Evolutionary conservation across 345 rosid genomes (phyloP), one percentile per base, ranked within the genome.

Genomic region (Passiflora organensis): DNA sequence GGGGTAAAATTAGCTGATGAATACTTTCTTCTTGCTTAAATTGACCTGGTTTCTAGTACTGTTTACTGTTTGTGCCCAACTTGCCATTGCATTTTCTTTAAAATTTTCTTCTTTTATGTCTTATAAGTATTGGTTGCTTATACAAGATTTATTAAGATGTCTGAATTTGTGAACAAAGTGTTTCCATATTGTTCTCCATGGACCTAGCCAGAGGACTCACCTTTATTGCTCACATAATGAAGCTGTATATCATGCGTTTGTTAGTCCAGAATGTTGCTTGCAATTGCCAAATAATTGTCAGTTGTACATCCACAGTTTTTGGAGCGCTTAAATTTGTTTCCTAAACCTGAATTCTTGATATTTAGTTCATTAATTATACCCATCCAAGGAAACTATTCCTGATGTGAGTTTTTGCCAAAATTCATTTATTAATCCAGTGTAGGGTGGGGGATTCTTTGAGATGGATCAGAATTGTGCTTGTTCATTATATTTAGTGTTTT

Each of bases 11-110:
- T 37, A 38, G 46, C 53, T 16, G 20, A 22, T 23, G 19, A 41
- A 25, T 48, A 8, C 15, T 51, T 21, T 46, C 38, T 25, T 14
- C 20, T 34, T 2, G 5, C 34, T 28, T 28, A 28, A 28, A 28
- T 8, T 28, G 34, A 8, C 3, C 3, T 28, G 34, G n/a, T 48
- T 19, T 1, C 11, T 1, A 1, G 13, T 11, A 24, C 10, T 28
- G 22, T 10, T 25, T 6, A 25, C 15, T 43, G 47, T 41, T 8
- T 41, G 43, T 24, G 6, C 45, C 16, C 20, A 10, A 1, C 32
- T 14, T 58, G 21, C 22, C 32, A 13, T 46, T 48, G 55, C 38
- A 22, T 37, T 47, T 9, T 15, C 15, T 58, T 47, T 48, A 43
- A 10, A 55, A 39, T 22, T 12, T 41, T 24, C 42, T 56, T 12